Percentiles rank a stretch among this genome's conserved stretches.
phyloP scores from a whole-genome alignment of 345 rosid genomes.

The Camelina sativa region DNA sequence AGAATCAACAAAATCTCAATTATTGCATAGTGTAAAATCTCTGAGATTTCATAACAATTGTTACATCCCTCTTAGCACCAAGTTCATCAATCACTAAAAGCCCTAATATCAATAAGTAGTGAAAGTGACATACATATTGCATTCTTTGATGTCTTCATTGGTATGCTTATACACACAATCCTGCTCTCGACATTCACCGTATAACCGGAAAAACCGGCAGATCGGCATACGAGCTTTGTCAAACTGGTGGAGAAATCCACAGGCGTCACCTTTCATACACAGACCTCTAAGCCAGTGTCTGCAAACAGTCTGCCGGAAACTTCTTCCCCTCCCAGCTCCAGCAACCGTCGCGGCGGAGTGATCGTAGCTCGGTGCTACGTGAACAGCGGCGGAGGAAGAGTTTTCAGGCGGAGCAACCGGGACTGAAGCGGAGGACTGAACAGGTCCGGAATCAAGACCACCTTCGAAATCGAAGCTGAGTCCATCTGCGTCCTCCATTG shows the following conservation, averaged over 20 bases:
- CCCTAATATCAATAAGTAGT: conserved; percentile 1
- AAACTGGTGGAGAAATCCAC: conserved; percentile 96
- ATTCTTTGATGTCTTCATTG: conserved; percentile 96
- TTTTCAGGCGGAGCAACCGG: conserved; percentile 58
- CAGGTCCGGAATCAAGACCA: conserved; percentile 75
- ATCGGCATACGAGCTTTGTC: conserved; percentile 99
- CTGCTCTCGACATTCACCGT: conserved; percentile 97
- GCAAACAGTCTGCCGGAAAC: conserved; percentile 98
- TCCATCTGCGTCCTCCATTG: conserved; percentile 87
- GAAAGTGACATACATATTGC: conserved; percentile 74
- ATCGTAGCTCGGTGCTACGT: conserved; percentile 37
- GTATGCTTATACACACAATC: conserved; percentile 98
- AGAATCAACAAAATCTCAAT: conserved; percentile 7
- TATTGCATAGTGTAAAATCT: not conserved
- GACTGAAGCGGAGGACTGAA: conserved; percentile 59
- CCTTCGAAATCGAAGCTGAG: conserved; percentile 99
- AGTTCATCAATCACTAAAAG: not conserved
- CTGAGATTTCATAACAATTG: not conserved
- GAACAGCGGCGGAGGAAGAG: conserved; percentile 46
- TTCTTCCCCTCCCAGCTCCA: conserved; percentile 65
- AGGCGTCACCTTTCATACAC: conserved; percentile 99
- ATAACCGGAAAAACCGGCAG: conserved; percentile 82
- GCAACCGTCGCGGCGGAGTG: conserved; percentile 28
- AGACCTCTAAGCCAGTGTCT: conserved; percentile 99
- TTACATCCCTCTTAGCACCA: conserved; percentile 2